Evolutionary conservation across 306 rosid genomes (phyloP).

Genomic region (Acacia confusa): DNA sequence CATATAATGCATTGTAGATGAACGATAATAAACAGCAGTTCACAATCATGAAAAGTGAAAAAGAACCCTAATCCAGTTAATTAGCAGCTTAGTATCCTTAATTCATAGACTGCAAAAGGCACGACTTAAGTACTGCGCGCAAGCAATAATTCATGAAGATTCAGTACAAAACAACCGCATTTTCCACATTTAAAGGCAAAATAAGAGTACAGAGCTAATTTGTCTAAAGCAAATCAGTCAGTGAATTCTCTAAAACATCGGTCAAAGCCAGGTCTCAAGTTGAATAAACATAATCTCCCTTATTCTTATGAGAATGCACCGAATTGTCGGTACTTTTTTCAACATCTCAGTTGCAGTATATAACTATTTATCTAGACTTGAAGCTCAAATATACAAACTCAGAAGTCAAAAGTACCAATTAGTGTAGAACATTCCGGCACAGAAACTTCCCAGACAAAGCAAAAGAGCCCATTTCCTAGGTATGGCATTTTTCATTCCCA

Average conservation of each 20-base stretch:
- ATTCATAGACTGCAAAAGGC: slow-evolving; percentile 18
- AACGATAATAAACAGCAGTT: neutral
- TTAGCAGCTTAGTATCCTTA: neutral
- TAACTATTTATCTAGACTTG: slow-evolving; percentile 24
- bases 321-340: neutral
- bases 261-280: neutral
- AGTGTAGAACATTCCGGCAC: slow-evolving; percentile 81
- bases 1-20: neutral
- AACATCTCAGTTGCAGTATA: slow-evolving; percentile 11
- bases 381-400: slow-evolving; percentile 32
- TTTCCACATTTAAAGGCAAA: neutral
- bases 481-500: slow-evolving; percentile 44
- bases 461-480: slow-evolving; percentile 67
- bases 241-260: neutral
- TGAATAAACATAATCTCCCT: neutral
- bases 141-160: neutral
- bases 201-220: neutral
- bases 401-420: slow-evolving; percentile 56
- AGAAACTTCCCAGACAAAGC: slow-evolving; percentile 79
- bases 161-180: slow-evolving; percentile 21
- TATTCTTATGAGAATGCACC: slow-evolving; percentile 19
- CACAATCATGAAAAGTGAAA: neutral
- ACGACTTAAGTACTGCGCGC: neutral
- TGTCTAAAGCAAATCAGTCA: neutral
- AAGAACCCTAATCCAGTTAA: neutral